These are phyloP conservation scores for Chrysoporthe puriensis DNA, from an alignment of 2,329 filamentous ascomycete species.

Conservation along the genomic window DNA sequence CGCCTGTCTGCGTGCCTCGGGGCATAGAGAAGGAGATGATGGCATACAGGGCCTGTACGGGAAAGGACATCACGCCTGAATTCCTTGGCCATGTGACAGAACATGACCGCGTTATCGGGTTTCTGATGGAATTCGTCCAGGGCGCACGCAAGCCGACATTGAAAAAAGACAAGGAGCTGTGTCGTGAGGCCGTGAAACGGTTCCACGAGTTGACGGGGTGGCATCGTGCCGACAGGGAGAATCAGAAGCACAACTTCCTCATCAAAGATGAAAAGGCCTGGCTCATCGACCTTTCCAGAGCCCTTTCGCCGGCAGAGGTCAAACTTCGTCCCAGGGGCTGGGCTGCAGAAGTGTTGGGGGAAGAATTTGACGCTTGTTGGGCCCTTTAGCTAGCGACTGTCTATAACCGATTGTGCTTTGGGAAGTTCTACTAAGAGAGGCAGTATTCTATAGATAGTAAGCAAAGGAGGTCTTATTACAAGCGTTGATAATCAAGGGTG, in stretches of 20 bases:
- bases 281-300: constrained; percentile 18
- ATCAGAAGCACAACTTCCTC: constrained; percentile 18
- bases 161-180: constrained; percentile 16
- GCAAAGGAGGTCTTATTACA: neutral
- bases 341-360: neutral
- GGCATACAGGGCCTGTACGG: constrained; percentile 18
- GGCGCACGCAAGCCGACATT: constrained; percentile 10
- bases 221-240: constrained; percentile 17
- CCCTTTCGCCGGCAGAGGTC: constrained; percentile 9
- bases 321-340: neutral
- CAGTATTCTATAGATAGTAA: neutral
- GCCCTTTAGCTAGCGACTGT: neutral
- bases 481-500: neutral
- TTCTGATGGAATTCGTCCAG: constrained; percentile 16
- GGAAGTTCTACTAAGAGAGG: neutral
- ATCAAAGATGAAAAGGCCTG: constrained; percentile 18
- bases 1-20: constrained; percentile 1
- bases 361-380: constrained; percentile 17
- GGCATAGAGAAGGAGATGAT: constrained; percentile 25
- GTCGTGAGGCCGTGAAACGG: constrained; percentile 7
- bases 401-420: too few species aligned
- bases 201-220: constrained; percentile 21
- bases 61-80: constrained; percentile 9
- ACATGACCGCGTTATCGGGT: constrained; percentile 20
- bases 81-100: constrained; percentile 23